phyloP scores from a whole-genome alignment of 352 stramenopile species.

The Labyrinthula sp. region DNA sequence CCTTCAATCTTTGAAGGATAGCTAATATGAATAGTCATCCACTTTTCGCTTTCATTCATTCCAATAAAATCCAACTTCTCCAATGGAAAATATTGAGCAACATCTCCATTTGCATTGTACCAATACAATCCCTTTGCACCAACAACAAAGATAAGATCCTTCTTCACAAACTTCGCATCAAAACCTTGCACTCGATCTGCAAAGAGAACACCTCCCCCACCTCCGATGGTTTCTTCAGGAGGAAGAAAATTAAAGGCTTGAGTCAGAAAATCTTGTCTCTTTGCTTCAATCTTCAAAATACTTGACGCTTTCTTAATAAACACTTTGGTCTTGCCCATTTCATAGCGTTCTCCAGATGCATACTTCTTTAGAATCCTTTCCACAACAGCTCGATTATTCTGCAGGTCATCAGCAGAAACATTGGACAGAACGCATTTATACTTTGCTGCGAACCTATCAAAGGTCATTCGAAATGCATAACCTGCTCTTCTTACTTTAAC shows the following conservation, averaged over 20 bases:
- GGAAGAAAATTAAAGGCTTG: constrained; percentile 9
- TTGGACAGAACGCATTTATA: constrained; percentile 29
- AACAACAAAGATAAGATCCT: constrained; percentile 18
- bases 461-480: constrained; percentile 85
- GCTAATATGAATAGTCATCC: constrained; percentile 14
- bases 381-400: constrained; percentile 2
- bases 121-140: constrained; percentile 24
- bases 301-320: constrained; percentile 66
- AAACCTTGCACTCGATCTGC: constrained; percentile 15
- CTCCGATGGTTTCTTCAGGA: constrained; percentile 10
- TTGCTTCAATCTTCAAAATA: constrained; percentile 51
- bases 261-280: constrained; percentile 5
- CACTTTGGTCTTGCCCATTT: constrained; percentile 57
- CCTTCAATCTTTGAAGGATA: constrained; percentile 16
- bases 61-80: constrained; percentile 8
- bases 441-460: constrained; percentile 38
- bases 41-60: constrained; percentile 14
- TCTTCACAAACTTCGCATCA: constrained; percentile 14
- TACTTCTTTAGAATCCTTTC: constrained; percentile 7
- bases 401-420: not conserved
- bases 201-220: constrained; percentile 19
- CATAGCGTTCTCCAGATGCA: constrained; percentile 8
- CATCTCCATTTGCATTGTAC: constrained; percentile 1
- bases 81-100: constrained; percentile 2
- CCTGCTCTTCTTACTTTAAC: constrained; percentile 88